A percentile compares a stretch with the other conserved stretches of the same genome.
Evolutionary conservation across 768 basidiomycete species (phyloP).

Genomic region (Pulveroboletus frians): DNA sequence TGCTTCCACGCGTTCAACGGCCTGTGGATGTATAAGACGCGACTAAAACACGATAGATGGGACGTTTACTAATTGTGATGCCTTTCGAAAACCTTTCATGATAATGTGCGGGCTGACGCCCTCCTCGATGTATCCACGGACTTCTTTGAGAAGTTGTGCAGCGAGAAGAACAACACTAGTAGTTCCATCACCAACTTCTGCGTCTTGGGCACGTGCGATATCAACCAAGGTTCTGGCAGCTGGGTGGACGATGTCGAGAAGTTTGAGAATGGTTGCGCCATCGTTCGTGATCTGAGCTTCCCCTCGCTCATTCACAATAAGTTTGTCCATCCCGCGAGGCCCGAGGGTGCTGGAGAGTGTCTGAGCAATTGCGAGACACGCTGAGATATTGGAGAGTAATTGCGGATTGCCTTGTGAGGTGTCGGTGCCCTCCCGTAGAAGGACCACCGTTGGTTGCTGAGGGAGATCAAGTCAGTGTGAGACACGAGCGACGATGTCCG

Average conservation of each 20-base stretch:
- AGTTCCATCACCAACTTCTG: slow-evolving; percentile 97
- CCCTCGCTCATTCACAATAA: slow-evolving; percentile 90
- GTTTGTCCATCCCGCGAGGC: slow-evolving; percentile 97
- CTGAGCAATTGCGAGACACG: slow-evolving; percentile 89
- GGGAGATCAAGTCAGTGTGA: slow-evolving; percentile 15
- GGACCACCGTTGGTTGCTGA: slow-evolving; percentile 96
- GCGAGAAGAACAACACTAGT: slow-evolving; percentile 94
- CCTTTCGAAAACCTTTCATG: slow-evolving; percentile 92
- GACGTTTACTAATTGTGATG: slow-evolving; percentile 69
- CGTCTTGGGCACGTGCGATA: slow-evolving; percentile 96
- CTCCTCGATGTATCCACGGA: slow-evolving; percentile 88
- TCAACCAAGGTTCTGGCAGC: slow-evolving; percentile 97
- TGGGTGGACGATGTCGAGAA: slow-evolving; percentile 96
- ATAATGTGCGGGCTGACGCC: slow-evolving; percentile 97
- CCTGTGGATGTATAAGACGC: slow-evolving; percentile 40
- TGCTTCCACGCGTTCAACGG: slow-evolving; percentile 79
- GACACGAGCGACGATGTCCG: not conserved
- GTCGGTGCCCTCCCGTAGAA: slow-evolving; percentile 94
- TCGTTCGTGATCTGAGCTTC: slow-evolving; percentile 99
- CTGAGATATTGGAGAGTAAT: slow-evolving; percentile 91
- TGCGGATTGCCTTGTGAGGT: slow-evolving; percentile 92
- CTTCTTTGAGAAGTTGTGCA: slow-evolving; percentile 90
- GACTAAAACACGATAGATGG: slow-evolving; percentile 2
- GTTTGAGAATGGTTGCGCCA: slow-evolving; percentile 96
- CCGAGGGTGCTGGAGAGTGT: slow-evolving; percentile 95